Percentiles rank a stretch among this genome's conserved stretches.
phyloP scores from a whole-genome alignment of 2,329 filamentous ascomycete genomes.

The Seiridium cupressi region DNA sequence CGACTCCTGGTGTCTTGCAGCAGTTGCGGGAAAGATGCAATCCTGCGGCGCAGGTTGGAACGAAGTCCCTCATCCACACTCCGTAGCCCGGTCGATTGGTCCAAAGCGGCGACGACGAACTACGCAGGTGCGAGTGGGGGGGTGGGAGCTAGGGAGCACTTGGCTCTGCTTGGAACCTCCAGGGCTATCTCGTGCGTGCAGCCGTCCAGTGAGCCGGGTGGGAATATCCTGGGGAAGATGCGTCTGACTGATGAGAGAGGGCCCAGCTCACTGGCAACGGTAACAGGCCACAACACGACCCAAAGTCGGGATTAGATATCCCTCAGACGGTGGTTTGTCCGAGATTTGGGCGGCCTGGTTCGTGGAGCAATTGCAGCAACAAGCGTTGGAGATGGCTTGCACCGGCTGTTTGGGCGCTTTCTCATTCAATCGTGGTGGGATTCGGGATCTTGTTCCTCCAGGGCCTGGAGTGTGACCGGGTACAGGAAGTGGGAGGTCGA shows the following conservation, averaged over 20 bases:
- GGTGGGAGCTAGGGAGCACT: no score
- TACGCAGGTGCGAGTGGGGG: not conserved
- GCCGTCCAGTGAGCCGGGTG: not conserved
- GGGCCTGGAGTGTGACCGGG: not conserved
- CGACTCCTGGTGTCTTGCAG: not conserved
- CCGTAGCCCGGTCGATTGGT: slow-evolving; percentile 5
- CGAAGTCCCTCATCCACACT: slow-evolving; percentile 4
- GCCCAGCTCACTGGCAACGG: not conserved
- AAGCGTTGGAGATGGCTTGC: not conserved
- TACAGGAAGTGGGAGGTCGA: not conserved
- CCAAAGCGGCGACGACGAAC: not conserved
- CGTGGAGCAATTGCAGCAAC: not conserved
- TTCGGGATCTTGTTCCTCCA: not conserved
- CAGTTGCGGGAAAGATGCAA: slow-evolving; percentile 2
- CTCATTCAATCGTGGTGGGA: not conserved
- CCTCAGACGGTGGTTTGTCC: not conserved
- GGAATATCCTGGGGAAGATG: not conserved
- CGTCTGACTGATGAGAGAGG: no score
- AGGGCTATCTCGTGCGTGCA: not conserved
- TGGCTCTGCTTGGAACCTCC: no score
- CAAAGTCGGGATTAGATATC: not conserved
- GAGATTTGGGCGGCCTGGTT: not conserved
- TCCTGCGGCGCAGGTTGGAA: not conserved
- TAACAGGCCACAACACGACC: not conserved
- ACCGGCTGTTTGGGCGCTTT: not conserved